Percentiles rank a stretch among this genome's conserved stretches.
Conservation (phyloP, 2,329 filamentous ascomycete species). For the Fusarium xylarioides region DNA sequence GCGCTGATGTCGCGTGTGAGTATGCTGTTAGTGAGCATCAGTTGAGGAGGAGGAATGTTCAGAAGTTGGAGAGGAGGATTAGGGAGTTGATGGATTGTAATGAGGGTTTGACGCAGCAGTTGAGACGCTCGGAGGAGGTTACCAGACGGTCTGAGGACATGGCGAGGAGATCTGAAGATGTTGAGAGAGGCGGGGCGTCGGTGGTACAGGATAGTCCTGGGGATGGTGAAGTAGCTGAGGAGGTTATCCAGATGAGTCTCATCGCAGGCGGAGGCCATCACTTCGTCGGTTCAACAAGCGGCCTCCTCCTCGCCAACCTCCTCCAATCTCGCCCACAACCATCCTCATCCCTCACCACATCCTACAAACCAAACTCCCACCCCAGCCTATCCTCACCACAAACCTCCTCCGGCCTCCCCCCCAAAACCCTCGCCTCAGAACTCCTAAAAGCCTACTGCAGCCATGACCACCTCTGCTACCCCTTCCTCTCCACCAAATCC, state of each 20-base stretch:
- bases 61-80: constrained; percentile 48
- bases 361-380: constrained; percentile 23
- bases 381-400: not conserved
- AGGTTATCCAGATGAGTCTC: constrained; percentile 55
- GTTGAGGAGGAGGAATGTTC: constrained; percentile 44
- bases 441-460: constrained; percentile 53
- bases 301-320: constrained; percentile 53
- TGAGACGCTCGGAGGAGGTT: constrained; percentile 2
- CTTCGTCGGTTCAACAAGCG: constrained; percentile 53
- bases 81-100: constrained; percentile 47
- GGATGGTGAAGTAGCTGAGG: constrained; percentile 47
- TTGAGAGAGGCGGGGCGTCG: not conserved
- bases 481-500: constrained; percentile 48
- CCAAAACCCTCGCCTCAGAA: constrained; percentile 47
- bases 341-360: constrained; percentile 15
- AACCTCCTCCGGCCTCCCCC: constrained; percentile 43
- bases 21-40: constrained; percentile 48
- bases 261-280: constrained; percentile 54
- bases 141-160: not conserved
- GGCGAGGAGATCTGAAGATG: not conserved
- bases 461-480: constrained; percentile 55
- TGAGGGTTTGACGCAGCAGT: constrained; percentile 14
- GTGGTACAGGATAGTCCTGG: not conserved
- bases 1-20: constrained; percentile 46
- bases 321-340: constrained; percentile 42